phyloP scores from a whole-genome alignment of 768 basidiomycete species.

The Tulasnella calospora region DNA sequence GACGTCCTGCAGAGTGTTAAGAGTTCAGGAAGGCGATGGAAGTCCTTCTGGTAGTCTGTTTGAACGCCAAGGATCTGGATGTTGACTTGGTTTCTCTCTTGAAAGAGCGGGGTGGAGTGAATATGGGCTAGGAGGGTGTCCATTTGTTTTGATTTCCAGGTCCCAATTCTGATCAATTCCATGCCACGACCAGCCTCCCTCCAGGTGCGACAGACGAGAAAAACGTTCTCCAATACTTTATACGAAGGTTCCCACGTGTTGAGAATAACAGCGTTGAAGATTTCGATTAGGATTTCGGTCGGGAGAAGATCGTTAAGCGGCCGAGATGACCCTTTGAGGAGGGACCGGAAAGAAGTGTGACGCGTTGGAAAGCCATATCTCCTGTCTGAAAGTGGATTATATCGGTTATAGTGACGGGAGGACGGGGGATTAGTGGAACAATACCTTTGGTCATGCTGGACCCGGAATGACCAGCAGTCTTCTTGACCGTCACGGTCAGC shows the following conservation, averaged over 20 bases:
- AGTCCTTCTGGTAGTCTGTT: neutral
- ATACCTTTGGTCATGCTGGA: neutral
- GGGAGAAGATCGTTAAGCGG: neutral
- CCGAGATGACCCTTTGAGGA: neutral
- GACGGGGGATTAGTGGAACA: neutral
- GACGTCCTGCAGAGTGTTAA: neutral
- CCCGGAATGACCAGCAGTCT: neutral
- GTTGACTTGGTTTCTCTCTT: neutral
- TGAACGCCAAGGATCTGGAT: neutral
- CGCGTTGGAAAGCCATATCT: neutral
- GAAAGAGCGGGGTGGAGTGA: neutral
- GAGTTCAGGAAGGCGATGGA: neutral
- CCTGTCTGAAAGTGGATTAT: neutral
- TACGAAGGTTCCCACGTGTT: neutral
- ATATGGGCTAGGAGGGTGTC: neutral
- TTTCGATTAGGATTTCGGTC: neutral
- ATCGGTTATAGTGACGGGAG: neutral
- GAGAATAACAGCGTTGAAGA: neutral
- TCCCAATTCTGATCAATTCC: neutral
- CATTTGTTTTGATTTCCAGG: neutral
- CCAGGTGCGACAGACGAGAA: neutral
- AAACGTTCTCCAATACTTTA: neutral
- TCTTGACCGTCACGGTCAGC: neutral
- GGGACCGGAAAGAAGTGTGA: neutral
- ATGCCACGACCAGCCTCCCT: neutral